These are phyloP conservation scores for Polytolypa hystricis DNA, from an alignment of 2,329 filamentous ascomycete species.

Conservation along the genomic window DNA sequence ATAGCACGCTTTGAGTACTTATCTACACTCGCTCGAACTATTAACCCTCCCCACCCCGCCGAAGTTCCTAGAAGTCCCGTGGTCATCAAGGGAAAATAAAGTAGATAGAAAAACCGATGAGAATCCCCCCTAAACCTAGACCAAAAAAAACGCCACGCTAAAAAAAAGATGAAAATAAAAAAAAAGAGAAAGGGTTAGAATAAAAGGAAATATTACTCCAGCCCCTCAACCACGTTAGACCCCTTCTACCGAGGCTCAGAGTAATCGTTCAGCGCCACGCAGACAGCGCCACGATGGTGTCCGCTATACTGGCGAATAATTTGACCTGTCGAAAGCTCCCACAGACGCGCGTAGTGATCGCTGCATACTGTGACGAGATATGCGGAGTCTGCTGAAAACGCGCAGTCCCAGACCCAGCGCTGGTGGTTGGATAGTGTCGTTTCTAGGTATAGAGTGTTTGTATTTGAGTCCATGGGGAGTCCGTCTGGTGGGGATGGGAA, in stretches of 20 bases:
- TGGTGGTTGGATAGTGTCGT: constrained; percentile 83
- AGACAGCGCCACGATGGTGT: constrained; percentile 82
- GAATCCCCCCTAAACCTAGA: neutral
- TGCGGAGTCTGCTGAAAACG: constrained; percentile 84
- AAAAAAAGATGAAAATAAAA: neutral
- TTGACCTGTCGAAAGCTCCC: constrained; percentile 76
- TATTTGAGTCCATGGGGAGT: constrained; percentile 31
- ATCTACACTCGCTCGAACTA: too few species aligned
- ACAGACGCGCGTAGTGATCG: constrained; percentile 84
- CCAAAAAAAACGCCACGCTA: neutral
- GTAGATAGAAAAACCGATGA: neutral
- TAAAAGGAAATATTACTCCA: too few species aligned
- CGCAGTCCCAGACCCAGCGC: constrained; percentile 96
- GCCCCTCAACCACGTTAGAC: too few species aligned
- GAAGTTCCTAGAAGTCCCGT: too few species aligned
- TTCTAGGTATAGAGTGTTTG: constrained; percentile 60
- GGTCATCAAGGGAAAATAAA: neutral
- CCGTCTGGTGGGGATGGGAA: constrained; percentile 28
- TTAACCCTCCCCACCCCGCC: too few species aligned
- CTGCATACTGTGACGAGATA: constrained; percentile 89
- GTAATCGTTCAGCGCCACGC: constrained; percentile 85
- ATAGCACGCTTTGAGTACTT: too few species aligned
- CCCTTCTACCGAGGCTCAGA: constrained; percentile 35
- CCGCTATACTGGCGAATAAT: constrained; percentile 95
- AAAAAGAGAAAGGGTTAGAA: neutral